Evolutionary conservation across 768 basidiomycete genomes (phyloP), one percentile per base, ranked within the genome.

Genomic region (Coprinopsis marcescibilis): DNA sequence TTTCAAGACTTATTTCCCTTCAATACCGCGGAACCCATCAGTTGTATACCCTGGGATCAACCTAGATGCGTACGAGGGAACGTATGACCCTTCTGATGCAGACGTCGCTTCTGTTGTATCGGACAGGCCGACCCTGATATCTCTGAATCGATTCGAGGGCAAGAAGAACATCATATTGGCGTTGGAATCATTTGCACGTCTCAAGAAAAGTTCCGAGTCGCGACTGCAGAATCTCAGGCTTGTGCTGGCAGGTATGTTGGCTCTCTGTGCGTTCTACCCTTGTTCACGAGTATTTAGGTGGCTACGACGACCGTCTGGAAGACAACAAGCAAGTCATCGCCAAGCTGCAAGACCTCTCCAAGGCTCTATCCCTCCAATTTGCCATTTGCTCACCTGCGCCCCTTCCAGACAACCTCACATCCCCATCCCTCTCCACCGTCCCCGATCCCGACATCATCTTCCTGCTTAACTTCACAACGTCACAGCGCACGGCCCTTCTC

Each of bases 31-130:
- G 20, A 68, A 64, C 0, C 90, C 86, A 2, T 72, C 70, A 30
- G 83, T 96, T n/a, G 82, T 97, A n/a, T 93, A 97, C 61, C 96
- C 96, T 1, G 92, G 93, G 0, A 92, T 99, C 50, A 92, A 96
- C 54, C 67, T 90, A 14, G 66, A 75, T 2, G 81, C 82, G 0
- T 97, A 95, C 55, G 77, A 76, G 45, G 57, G 66, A 0, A 48
- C 63, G n/a, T 59, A 74, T 7, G 65, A 76, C 48, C 47, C 52
- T 45, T 62, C 60, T 12, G 72, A 76, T 39, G 67, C 74, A 4
- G 81, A 85, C 44, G 72, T 86, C 4, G 38, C 57, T 11, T 68
- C 71, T n/a, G 62, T 85, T 3, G 47, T 59, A 17, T 85, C 83
- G 83, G 62, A 76, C 26, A 72, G 74, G 3, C 89, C 86, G 0